Conservation (phyloP, 2,329 filamentous ascomycete species). For the Coniochaeta sp. region DNA sequence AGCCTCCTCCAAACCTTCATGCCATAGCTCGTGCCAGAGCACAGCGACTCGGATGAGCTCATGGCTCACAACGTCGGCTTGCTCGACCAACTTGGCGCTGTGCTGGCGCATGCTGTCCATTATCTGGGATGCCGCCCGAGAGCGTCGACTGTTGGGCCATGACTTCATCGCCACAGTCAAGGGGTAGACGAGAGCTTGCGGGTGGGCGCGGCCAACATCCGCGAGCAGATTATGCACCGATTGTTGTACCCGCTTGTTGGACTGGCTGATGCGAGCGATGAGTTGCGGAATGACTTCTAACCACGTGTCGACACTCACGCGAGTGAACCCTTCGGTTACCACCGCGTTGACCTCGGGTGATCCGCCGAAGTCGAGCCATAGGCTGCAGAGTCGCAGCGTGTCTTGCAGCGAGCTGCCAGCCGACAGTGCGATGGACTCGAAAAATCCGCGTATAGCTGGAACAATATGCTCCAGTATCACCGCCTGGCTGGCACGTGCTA, state of each 20-base stretch:
- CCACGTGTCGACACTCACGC: conserved; percentile 96
- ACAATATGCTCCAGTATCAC: conserved; percentile 83
- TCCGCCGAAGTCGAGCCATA: conserved; percentile 95
- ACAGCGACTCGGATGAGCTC: conserved; percentile 96
- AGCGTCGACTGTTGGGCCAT: conserved; percentile 68
- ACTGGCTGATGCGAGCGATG: conserved; percentile 95
- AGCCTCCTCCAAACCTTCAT: conserved; percentile 94
- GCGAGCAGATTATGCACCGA: conserved; percentile 88
- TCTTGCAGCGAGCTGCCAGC: conserved; percentile 91
- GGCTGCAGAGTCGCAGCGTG: conserved; percentile 79
- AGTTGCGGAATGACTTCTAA: conserved; percentile 96
- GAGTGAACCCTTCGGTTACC: conserved; percentile 83
- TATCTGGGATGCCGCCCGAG: conserved; percentile 81
- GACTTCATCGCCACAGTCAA: conserved; percentile 98
- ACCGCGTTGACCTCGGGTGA: conserved; percentile 79
- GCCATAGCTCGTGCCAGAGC: conserved; percentile 98
- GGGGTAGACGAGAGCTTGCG: conserved; percentile 93
- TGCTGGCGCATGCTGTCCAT: conserved; percentile 99
- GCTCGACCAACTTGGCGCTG: conserved; percentile 84
- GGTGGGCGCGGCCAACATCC: conserved; percentile 89
- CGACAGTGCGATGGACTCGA: conserved; percentile 91
- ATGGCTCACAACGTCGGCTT: conserved; percentile 90
- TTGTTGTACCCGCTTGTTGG: conserved; percentile 78
- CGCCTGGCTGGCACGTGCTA: conserved; percentile 45
- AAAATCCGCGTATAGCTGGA: conserved; percentile 91